phyloP scores from a whole-genome alignment of 2,329 filamentous ascomycete genomes.

The Aspergillus sp. region DNA sequence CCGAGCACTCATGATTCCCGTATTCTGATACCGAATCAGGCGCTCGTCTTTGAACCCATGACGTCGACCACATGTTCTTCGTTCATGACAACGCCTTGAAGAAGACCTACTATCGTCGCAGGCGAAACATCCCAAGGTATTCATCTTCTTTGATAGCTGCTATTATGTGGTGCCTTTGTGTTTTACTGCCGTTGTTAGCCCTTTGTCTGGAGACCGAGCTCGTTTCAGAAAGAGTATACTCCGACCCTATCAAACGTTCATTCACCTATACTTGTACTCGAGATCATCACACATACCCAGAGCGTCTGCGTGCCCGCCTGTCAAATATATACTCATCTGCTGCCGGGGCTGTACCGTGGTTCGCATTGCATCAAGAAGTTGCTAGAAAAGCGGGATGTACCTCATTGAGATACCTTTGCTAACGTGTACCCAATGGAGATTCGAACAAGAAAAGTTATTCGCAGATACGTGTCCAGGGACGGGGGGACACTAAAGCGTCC shows the following conservation, averaged over 20 bases:
- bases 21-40: slow-evolving; percentile 23
- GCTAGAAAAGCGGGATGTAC: slow-evolving; percentile 14
- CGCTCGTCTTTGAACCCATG: slow-evolving; percentile 24
- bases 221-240: not conserved
- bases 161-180: slow-evolving; percentile 12
- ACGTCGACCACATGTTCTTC: slow-evolving; percentile 24
- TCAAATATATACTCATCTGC: not conserved
- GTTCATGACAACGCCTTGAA: slow-evolving; percentile 18
- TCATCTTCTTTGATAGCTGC: slow-evolving; percentile 9
- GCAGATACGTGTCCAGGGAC: slow-evolving; percentile 17
- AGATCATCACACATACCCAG: slow-evolving; percentile 1
- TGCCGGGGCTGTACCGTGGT: not conserved
- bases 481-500: slow-evolving; percentile 13
- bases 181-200: slow-evolving; percentile 13
- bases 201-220: slow-evolving; percentile 10
- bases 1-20: not conserved
- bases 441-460: slow-evolving; percentile 22
- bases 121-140: slow-evolving; percentile 8
- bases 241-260: not conserved
- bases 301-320: not conserved
- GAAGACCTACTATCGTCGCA: not conserved
- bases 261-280: slow-evolving; percentile 11
- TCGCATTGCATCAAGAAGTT: not conserved
- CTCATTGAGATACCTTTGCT: slow-evolving; percentile 15
- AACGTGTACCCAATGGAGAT: slow-evolving; percentile 19